These are phyloP conservation scores for Coemansia sp. DNA, from an alignment of 192 early-diverging fungal genomes.

Conservation along the genomic window DNA sequence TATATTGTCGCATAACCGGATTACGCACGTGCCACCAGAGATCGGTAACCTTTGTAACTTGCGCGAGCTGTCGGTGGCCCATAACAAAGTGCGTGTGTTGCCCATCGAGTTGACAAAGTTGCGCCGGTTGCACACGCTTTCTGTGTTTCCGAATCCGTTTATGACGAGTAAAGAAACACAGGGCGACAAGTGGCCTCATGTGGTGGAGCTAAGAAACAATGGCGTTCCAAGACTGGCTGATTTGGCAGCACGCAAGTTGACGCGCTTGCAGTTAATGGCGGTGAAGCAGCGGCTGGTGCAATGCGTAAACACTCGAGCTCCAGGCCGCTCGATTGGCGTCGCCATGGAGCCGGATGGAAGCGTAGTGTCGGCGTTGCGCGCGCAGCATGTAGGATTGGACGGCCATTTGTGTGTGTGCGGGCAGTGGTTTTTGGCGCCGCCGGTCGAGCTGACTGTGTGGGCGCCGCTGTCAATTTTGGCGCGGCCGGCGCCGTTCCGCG, in stretches of 20 bases:
- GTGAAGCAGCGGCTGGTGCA: conserved; percentile 36
- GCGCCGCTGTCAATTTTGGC: conserved; percentile 20
- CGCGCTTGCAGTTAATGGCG: conserved; percentile 14
- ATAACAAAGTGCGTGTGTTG: conserved; percentile 38
- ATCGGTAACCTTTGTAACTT: conserved; percentile 46
- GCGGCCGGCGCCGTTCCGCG: conserved; percentile 30
- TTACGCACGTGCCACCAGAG: conserved; percentile 45
- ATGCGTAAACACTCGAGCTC: conserved; percentile 24
- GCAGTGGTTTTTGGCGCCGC: conserved; percentile 31
- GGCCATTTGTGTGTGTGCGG: conserved; percentile 41
- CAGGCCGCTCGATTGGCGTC: conserved; percentile 34
- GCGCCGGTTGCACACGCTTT: conserved; percentile 27
- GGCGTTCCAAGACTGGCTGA: conserved; percentile 44
- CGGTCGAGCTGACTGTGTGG: conserved; percentile 38
- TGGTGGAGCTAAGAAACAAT: neutral
- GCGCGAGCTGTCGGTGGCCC: conserved; percentile 47
- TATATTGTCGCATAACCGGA: conserved; percentile 47
- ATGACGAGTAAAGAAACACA: neutral
- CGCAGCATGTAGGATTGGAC: conserved; percentile 33
- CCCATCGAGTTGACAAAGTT: conserved; percentile 39
- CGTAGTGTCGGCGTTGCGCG: conserved; percentile 23
- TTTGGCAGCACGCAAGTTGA: conserved; percentile 38
- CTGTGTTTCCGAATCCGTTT: conserved; percentile 44
- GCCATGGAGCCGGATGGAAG: conserved; percentile 12
- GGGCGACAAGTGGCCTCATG: neutral